phyloP scores from a whole-genome alignment of 768 basidiomycete genomes.

The Termitomyces sp. region DNA sequence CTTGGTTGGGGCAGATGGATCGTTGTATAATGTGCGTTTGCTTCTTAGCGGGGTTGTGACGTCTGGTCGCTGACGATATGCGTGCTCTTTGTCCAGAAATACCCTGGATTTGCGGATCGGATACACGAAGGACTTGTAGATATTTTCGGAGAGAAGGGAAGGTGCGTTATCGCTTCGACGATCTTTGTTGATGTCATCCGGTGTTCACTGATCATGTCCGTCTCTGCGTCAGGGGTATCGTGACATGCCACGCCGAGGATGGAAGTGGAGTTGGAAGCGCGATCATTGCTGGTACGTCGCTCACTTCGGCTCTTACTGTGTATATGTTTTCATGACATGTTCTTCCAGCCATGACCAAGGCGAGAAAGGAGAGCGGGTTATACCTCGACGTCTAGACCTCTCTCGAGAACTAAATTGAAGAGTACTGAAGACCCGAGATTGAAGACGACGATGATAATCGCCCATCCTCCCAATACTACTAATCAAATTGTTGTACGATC shows the following conservation, averaged over 20 bases:
- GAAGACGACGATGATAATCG: not conserved
- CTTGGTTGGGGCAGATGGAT: conserved; percentile 88
- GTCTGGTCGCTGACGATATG: not conserved
- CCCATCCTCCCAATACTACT: not conserved
- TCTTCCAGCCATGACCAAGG: conserved; percentile 82
- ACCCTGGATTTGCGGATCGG: conserved; percentile 91
- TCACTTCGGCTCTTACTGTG: not conserved
- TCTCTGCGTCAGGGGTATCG: conserved; percentile 49
- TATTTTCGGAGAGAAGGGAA: conserved; percentile 95
- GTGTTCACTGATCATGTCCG: not conserved
- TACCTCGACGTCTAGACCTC: conserved; percentile 47
- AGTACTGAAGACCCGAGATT: not conserved
- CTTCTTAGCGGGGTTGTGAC: not conserved
- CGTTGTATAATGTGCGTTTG: conserved; percentile 82
- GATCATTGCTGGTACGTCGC: conserved; percentile 74
- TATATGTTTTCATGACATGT: not conserved
- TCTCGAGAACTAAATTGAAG: not conserved
- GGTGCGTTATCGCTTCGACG: conserved; percentile 44
- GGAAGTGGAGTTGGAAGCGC: conserved; percentile 95
- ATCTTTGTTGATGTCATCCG: not conserved
- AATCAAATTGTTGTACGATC: conserved; percentile 8
- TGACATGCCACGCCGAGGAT: conserved; percentile 85
- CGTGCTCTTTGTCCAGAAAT: conserved; percentile 65
- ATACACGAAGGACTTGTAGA: conserved; percentile 92
- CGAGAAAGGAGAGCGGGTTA: conserved; percentile 65